phyloP scores from a whole-genome alignment of 306 rosid genomes.

The Mimosa bimucronata region DNA sequence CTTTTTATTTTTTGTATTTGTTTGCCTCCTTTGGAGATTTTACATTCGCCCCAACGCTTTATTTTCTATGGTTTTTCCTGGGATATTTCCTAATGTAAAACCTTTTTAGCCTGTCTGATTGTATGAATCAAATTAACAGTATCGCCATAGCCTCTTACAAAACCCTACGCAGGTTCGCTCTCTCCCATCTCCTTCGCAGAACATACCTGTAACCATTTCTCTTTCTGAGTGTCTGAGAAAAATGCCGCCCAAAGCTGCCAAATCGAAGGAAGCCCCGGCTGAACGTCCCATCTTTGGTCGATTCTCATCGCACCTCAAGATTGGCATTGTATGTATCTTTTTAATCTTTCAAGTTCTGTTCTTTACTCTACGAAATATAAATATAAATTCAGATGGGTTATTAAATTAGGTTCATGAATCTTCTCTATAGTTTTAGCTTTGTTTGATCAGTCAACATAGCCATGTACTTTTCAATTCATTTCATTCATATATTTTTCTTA shows the following conservation, averaged over 20 bases:
- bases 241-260: constrained; percentile 93
- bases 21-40: no score
- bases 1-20: no score
- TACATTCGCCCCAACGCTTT: no score
- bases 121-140: no score
- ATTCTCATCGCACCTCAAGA: constrained; percentile 91
- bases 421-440: not conserved
- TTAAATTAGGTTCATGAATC: not conserved
- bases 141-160: no score
- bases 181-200: no score
- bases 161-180: no score
- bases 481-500: not conserved
- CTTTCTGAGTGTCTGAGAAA: no score
- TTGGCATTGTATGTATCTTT: constrained; percentile 74
- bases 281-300: constrained; percentile 90
- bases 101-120: no score
- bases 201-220: no score
- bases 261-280: constrained; percentile 82
- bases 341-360: constrained; percentile 20
- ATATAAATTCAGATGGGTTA: not conserved
- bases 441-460: not conserved
- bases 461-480: not conserved
- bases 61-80: no score
- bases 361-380: not conserved
- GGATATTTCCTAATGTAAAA: no score